Evolutionary conservation across 2,329 filamentous ascomycete genomes (phyloP).

Genomic region (Aulographum hederae): DNA sequence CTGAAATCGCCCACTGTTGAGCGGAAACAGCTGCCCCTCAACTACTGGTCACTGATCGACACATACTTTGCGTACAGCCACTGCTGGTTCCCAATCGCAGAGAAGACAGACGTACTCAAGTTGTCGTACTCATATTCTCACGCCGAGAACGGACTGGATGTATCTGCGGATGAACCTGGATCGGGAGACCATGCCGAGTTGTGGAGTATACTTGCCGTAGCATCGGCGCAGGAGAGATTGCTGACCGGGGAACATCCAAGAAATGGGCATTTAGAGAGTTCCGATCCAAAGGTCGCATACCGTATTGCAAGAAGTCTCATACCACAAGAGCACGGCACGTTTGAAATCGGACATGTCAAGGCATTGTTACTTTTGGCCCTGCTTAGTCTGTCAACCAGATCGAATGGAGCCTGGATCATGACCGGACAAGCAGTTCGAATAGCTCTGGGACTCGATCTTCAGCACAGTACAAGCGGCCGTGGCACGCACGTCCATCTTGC

Average conservation of each 20-base stretch:
- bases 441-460: constrained; percentile 22
- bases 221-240: constrained; percentile 14
- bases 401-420: constrained; percentile 46
- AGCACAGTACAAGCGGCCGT: constrained; percentile 6
- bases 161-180: constrained; percentile 8
- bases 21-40: constrained; percentile 30
- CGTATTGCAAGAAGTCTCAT: constrained; percentile 8
- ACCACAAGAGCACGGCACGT: constrained; percentile 12
- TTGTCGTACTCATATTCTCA: constrained; percentile 36
- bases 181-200: constrained; percentile 24
- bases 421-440: constrained; percentile 45
- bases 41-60: constrained; percentile 45
- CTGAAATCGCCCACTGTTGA: neutral
- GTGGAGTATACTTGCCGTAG: constrained; percentile 25
- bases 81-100: constrained; percentile 57
- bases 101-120: constrained; percentile 44
- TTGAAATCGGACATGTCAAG: constrained; percentile 22
- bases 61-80: constrained; percentile 61
- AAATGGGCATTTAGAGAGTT: too few species aligned
- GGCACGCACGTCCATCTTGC: constrained; percentile 26
- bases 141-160: constrained; percentile 16
- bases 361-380: constrained; percentile 34
- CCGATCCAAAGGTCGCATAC: too few species aligned
- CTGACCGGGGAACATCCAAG: too few species aligned
- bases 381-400: too few species aligned